Percentiles rank a stretch among this genome's conserved stretches.
Evolutionary conservation across 1,284 basidiomycete genomes (phyloP).

Genomic region (Trichosporon sp.): DNA sequence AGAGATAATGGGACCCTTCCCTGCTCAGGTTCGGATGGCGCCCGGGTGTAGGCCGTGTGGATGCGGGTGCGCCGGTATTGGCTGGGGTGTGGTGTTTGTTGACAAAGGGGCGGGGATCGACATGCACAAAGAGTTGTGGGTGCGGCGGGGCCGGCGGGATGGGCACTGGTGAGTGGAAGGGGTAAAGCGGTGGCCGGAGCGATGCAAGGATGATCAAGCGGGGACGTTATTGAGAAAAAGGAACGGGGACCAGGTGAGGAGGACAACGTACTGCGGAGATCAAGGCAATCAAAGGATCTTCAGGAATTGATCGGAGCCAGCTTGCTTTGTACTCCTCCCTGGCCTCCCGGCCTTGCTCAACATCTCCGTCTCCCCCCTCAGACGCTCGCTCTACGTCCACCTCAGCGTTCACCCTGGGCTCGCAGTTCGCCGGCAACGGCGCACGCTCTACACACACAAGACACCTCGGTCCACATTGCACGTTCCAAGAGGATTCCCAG

Average conservation of each 20-base stretch:
- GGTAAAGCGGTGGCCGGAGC: neutral
- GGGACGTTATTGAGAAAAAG: neutral
- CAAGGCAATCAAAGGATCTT: conserved; percentile 4
- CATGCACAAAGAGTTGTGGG: neutral
- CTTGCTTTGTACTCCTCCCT: neutral
- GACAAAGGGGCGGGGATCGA: neutral
- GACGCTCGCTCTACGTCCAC: neutral
- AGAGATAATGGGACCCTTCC: conserved; percentile 1
- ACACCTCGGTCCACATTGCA: neutral
- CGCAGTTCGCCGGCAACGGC: no score
- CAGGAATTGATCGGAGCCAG: conserved; percentile 3
- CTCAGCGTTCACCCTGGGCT: neutral
- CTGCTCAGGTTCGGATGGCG: conserved; percentile 2
- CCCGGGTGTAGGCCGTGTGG: neutral
- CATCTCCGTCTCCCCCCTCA: neutral
- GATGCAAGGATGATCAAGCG: neutral
- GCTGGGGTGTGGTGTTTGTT: neutral
- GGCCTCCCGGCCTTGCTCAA: neutral
- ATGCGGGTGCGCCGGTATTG: neutral
- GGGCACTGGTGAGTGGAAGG: neutral
- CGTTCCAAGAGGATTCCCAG: neutral
- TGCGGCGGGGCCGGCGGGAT: neutral
- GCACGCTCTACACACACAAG: no score
- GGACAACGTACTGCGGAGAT: conserved; percentile 1
- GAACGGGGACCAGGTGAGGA: neutral